phyloP scores from a whole-genome alignment of 1,284 basidiomycete genomes.

The Anthracocystis panici-leucophaei region DNA sequence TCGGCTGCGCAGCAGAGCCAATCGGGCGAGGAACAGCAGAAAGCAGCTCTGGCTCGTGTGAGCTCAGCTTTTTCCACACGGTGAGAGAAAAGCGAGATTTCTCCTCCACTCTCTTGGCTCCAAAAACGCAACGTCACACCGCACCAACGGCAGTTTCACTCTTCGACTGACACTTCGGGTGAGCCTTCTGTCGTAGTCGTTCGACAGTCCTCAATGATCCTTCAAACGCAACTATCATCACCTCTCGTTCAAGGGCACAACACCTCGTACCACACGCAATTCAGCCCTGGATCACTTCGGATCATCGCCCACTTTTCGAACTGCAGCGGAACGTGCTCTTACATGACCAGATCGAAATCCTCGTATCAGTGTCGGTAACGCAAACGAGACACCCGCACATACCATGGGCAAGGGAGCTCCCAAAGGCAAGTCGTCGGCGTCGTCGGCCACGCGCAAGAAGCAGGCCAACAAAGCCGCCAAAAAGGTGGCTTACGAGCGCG shows the following conservation, averaged over 20 bases:
- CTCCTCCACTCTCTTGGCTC: slow-evolving; percentile 20
- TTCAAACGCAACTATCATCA: neutral
- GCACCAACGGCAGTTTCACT: slow-evolving; percentile 4
- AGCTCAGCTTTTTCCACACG: slow-evolving; percentile 28
- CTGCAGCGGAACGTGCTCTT: neutral
- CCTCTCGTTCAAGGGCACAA: neutral
- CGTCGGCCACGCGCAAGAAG: slow-evolving; percentile 68
- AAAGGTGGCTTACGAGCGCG: slow-evolving; percentile 53
- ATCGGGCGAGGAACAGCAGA: neutral
- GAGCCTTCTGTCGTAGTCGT: neutral
- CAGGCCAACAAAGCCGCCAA: slow-evolving; percentile 64
- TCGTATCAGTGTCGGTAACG: neutral
- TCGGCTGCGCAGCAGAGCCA: slow-evolving; percentile 5
- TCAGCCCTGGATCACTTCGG: too few species aligned
- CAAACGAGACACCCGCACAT: neutral
- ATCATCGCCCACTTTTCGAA: neutral
- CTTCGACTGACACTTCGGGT: neutral
- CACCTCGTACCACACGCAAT: neutral
- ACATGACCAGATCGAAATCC: slow-evolving; percentile 1
- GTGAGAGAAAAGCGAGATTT: neutral
- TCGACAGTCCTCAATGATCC: neutral
- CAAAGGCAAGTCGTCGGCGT: slow-evolving; percentile 66
- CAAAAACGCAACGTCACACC: slow-evolving; percentile 19
- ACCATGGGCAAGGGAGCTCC: slow-evolving; percentile 48
- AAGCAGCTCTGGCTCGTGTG: slow-evolving; percentile 15